A percentile compares a stretch with the other conserved stretches of the same genome.
These are phyloP conservation scores for Scleroderma bovista DNA, from an alignment of 768 basidiomycete species.

Conservation along the genomic window DNA sequence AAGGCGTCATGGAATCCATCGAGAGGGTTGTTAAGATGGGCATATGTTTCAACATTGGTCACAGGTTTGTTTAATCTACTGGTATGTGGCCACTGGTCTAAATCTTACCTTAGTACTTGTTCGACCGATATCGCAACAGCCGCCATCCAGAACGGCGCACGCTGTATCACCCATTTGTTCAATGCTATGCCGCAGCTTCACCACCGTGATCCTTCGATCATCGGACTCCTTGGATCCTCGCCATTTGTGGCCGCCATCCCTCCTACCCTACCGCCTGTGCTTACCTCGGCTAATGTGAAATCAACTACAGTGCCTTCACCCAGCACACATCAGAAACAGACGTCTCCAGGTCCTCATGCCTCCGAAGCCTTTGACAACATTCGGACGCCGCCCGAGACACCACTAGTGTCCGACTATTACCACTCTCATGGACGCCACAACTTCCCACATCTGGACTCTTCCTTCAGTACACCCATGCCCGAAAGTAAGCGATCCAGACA, in stretches of 20 bases:
- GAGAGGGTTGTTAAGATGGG: slow-evolving; percentile 55
- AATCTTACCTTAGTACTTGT: slow-evolving; percentile 51
- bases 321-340: slow-evolving; percentile 10
- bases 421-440: neutral
- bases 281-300: slow-evolving; percentile 8
- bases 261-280: slow-evolving; percentile 23
- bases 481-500: slow-evolving; percentile 26
- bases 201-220: slow-evolving; percentile 88
- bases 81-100: slow-evolving; percentile 3
- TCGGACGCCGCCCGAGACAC: slow-evolving; percentile 51
- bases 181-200: slow-evolving; percentile 91
- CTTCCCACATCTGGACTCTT: neutral
- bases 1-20: slow-evolving; percentile 73
- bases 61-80: slow-evolving; percentile 47
- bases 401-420: slow-evolving; percentile 22
- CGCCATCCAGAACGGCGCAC: slow-evolving; percentile 67
- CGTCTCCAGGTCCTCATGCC: slow-evolving; percentile 18
- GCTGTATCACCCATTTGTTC: slow-evolving; percentile 89
- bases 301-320: slow-evolving; percentile 5
- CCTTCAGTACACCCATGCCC: slow-evolving; percentile 4
- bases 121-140: slow-evolving; percentile 65
- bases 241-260: slow-evolving; percentile 48
- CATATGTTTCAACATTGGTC: slow-evolving; percentile 81
- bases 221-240: slow-evolving; percentile 79
- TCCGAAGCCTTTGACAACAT: slow-evolving; percentile 63